A percentile compares a stretch with the other conserved stretches of the same genome.
These are phyloP conservation scores for Tothia fuscella DNA, from an alignment of 2,329 filamentous ascomycete genomes.

Conservation along the genomic window DNA sequence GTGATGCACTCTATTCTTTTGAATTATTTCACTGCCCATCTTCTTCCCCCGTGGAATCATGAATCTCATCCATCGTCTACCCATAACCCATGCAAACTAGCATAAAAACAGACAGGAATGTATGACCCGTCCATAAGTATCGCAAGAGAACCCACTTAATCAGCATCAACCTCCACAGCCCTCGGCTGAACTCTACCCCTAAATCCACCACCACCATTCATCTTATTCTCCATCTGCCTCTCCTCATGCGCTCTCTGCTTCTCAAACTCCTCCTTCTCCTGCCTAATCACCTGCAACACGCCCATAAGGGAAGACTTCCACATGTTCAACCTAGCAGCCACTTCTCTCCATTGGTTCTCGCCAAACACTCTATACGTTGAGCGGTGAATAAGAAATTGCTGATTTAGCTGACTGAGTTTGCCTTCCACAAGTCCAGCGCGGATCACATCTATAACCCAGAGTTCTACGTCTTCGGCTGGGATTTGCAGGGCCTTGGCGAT, in stretches of 20 bases:
- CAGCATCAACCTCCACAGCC: constrained; percentile 4
- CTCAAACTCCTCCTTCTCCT: constrained; percentile 70
- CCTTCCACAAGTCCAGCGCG: constrained; percentile 91
- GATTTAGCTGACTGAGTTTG: constrained; percentile 84
- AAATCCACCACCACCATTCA: constrained; percentile 21
- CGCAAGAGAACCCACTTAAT: no score
- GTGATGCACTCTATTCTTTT: no score
- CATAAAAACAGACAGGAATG: no score
- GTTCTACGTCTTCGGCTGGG: constrained; percentile 73
- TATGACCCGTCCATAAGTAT: no score
- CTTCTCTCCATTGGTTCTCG: constrained; percentile 96
- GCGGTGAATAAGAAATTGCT: constrained; percentile 90
- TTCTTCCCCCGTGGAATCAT: no score
- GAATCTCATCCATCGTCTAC: no score
- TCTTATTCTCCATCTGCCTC: constrained; percentile 58
- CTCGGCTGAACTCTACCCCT: constrained; percentile 5
- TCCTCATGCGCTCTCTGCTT: constrained; percentile 66
- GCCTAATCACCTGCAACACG: constrained; percentile 65
- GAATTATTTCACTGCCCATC: no score
- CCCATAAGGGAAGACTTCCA: constrained; percentile 74
- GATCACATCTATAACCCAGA: constrained; percentile 98
- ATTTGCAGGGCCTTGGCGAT: constrained; percentile 82
- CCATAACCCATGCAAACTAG: no score
- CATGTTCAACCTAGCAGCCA: constrained; percentile 78
- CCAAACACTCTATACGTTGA: constrained; percentile 94